Percentiles rank a stretch among this genome's conserved stretches.
phyloP scores from a whole-genome alignment of 768 basidiomycete species.

The Hemileccinum rubropunctum region DNA sequence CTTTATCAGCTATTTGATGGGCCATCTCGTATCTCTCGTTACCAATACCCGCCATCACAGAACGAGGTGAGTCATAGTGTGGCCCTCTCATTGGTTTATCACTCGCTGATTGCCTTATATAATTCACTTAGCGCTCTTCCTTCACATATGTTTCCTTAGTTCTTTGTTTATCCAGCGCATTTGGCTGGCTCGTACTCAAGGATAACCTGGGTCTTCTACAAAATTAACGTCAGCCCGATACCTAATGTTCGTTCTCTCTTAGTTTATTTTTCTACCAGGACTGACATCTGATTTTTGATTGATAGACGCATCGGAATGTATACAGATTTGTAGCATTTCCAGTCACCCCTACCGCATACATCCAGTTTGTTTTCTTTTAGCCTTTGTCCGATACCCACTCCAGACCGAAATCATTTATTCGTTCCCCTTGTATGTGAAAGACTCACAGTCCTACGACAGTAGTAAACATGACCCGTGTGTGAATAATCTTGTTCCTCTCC shows the following conservation, averaged over 20 bases:
- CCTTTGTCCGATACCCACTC: no score
- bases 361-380: no score
- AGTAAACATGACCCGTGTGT: no score
- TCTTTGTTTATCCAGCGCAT: constrained; percentile 20
- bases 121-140: constrained; percentile 1
- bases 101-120: not conserved
- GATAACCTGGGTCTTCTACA: constrained; percentile 4
- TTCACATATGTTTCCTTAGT: constrained; percentile 8
- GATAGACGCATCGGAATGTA: no score
- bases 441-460: no score
- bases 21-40: constrained; percentile 36
- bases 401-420: no score
- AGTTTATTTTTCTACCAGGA: no score
- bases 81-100: not conserved
- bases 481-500: no score
- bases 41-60: constrained; percentile 9
- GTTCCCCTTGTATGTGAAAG: no score
- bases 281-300: no score
- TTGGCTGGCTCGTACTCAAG: constrained; percentile 22
- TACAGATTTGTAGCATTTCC: no score
- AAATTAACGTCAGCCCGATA: not conserved
- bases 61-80: constrained; percentile 16
- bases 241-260: not conserved
- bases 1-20: constrained; percentile 44
- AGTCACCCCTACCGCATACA: no score